These are phyloP conservation scores for Botrytis fragariae DNA, from an alignment of 2,329 filamentous ascomycete species.

Conservation along the genomic window DNA sequence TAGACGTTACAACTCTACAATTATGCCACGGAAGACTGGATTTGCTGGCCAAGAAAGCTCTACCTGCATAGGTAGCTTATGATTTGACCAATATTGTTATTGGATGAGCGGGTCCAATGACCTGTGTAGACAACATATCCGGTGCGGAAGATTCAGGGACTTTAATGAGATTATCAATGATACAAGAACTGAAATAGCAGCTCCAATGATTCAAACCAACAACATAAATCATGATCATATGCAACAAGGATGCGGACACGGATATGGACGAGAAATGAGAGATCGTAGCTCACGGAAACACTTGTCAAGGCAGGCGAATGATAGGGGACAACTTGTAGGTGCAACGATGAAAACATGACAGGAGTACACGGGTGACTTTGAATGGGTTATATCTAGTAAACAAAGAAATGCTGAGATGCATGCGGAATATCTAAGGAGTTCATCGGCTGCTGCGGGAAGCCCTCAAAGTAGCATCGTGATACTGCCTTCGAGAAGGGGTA, in stretches of 20 bases:
- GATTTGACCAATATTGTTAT: constrained; percentile 66
- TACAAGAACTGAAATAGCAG: not conserved
- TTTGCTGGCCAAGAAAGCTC: constrained; percentile 48
- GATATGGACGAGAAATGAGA: not conserved
- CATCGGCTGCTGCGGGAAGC: not conserved
- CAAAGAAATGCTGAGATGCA: not conserved
- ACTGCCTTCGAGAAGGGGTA: not conserved
- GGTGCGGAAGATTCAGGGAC: not conserved
- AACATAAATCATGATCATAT: not conserved
- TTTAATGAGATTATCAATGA: not conserved
- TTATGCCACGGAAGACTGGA: not conserved
- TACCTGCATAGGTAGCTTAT: constrained; percentile 68
- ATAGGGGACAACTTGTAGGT: too few relatives aligned
- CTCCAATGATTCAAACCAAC: not conserved
- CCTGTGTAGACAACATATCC: too few relatives aligned
- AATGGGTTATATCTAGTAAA: not conserved
- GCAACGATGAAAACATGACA: not conserved
- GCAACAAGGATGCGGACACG: not conserved
- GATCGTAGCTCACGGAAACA: too few relatives aligned
- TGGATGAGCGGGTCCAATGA: constrained; percentile 41
- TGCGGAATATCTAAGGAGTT: not conserved
- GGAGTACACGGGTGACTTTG: not conserved
- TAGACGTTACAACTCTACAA: not conserved
- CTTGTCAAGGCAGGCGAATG: not conserved
- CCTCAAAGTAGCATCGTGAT: too few relatives aligned